Evolutionary conservation across 495 filamentous ascomycete species (phyloP).

Genomic region (Annulohypoxylon moriforme): DNA sequence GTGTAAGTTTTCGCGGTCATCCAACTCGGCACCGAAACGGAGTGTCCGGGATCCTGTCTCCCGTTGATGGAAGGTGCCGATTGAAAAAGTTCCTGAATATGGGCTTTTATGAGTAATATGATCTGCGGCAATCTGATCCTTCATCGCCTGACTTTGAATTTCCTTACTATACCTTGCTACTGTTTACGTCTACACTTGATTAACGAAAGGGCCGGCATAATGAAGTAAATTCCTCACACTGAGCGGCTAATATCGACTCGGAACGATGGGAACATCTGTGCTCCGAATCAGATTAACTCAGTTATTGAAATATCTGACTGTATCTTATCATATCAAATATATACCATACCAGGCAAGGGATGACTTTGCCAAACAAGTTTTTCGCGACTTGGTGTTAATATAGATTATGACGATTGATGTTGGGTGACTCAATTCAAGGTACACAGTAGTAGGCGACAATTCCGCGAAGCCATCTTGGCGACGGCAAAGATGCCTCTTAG

Average conservation of each 20-base stretch:
- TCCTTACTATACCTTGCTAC: neutral
- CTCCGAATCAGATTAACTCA: neutral
- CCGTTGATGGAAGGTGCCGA: neutral
- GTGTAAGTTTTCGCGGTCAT: conserved; percentile 5
- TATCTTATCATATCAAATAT: neutral
- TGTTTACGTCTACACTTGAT: neutral
- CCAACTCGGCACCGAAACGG: neutral
- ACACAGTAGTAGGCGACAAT: conserved; percentile 3
- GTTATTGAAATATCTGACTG: conserved; percentile 3
- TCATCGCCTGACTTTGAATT: neutral
- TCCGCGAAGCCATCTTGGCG: conserved; percentile 21
- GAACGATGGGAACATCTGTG: neutral
- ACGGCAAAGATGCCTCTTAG: conserved; percentile 2
- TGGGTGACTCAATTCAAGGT: neutral
- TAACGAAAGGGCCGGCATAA: neutral
- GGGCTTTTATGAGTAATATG: neutral
- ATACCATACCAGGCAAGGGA: neutral
- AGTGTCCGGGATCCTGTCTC: neutral
- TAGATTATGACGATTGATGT: conserved; percentile 5
- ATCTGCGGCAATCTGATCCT: conserved; percentile 4
- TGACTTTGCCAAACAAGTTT: neutral
- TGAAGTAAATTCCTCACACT: neutral
- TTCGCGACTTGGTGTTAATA: neutral
- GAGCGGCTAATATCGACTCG: conserved; percentile 18
- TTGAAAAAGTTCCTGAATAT: neutral